Percentiles rank a stretch among this genome's conserved stretches.
These are phyloP conservation scores for Cercospora brassicicola DNA, from an alignment of 2,329 filamentous ascomycete genomes.

Conservation along the genomic window DNA sequence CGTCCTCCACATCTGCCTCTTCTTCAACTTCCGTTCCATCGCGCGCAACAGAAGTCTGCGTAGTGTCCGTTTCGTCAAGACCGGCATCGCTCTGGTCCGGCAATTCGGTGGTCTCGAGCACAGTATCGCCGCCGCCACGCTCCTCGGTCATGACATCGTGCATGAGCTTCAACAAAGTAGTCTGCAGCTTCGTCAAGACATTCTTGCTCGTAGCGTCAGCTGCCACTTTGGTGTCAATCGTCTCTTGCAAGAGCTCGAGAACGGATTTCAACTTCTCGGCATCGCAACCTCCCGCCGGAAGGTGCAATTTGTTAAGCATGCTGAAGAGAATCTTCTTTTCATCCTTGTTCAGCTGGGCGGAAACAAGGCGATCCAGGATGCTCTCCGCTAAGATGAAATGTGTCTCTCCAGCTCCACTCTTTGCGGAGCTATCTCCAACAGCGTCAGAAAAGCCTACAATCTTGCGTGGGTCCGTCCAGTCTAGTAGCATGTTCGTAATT, in stretches of 20 bases:
- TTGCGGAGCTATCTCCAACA: constrained; percentile 21
- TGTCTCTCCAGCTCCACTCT: constrained; percentile 46
- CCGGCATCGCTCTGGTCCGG: constrained; percentile 17
- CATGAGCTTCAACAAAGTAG: constrained; percentile 55
- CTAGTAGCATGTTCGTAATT: constrained; percentile 79
- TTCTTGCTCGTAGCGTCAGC: constrained; percentile 56
- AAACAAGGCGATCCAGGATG: constrained; percentile 71
- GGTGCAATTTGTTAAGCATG: constrained; percentile 78
- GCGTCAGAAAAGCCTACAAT: constrained; percentile 47
- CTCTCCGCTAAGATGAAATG: constrained; percentile 77
- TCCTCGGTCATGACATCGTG: constrained; percentile 43
- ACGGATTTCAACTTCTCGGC: constrained; percentile 40
- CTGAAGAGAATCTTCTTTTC: constrained; percentile 80
- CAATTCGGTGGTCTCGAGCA: constrained; percentile 31
- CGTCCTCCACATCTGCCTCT: constrained; percentile 27
- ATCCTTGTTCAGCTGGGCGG: constrained; percentile 65
- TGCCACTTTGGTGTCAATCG: constrained; percentile 52
- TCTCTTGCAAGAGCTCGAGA: constrained; percentile 50
- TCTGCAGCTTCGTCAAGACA: constrained; percentile 56
- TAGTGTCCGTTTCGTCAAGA: constrained; percentile 20
- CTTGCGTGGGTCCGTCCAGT: constrained; percentile 94
- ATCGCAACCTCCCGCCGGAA: constrained; percentile 56
- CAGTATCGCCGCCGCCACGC: constrained; percentile 37
- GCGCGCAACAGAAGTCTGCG: constrained; percentile 4
- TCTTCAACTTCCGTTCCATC: constrained; percentile 18